A percentile compares a stretch with the other conserved stretches of the same genome.
These are phyloP conservation scores for Wickerhamiella occidentalis DNA, from an alignment of 805 yeast genomes.

Conservation along the genomic window DNA sequence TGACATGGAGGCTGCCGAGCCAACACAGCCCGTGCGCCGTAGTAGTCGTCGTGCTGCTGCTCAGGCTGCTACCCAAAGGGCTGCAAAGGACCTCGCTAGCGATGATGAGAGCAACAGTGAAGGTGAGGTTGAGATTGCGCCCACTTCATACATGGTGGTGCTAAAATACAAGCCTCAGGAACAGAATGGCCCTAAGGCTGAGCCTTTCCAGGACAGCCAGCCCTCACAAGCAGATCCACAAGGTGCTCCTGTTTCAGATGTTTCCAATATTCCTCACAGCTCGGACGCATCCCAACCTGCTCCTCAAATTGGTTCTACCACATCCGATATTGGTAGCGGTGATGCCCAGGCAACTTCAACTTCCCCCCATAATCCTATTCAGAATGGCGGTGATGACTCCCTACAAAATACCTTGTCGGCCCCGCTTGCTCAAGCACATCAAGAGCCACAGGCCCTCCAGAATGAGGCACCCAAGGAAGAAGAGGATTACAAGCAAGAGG, in stretches of 20 bases:
- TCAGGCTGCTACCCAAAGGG: neutral
- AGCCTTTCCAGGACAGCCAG: neutral
- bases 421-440: conserved; percentile 3
- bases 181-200: neutral
- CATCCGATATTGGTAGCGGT: neutral
- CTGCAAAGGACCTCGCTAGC: neutral
- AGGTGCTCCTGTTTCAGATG: too few species aligned
- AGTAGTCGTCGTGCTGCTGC: conserved; percentile 10
- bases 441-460: conserved; percentile 4
- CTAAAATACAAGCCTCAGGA: conserved; percentile 2
- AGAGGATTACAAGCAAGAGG: conserved; percentile 1
- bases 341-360: neutral
- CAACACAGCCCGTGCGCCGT: conserved; percentile 4
- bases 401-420: neutral
- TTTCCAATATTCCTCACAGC: too few species aligned
- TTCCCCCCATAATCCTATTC: neutral
- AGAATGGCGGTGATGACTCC: neutral
- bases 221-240: neutral
- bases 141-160: conserved; percentile 1
- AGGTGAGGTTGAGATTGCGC: conserved; percentile 1
- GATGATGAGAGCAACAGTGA: conserved; percentile 1
- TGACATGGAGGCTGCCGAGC: conserved; percentile 8
- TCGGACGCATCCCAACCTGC: too few species aligned
- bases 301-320: neutral
- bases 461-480: conserved; percentile 4